Conservation (phyloP, 176 grass and related monocot species). For the Phoenix roebelenii region DNA sequence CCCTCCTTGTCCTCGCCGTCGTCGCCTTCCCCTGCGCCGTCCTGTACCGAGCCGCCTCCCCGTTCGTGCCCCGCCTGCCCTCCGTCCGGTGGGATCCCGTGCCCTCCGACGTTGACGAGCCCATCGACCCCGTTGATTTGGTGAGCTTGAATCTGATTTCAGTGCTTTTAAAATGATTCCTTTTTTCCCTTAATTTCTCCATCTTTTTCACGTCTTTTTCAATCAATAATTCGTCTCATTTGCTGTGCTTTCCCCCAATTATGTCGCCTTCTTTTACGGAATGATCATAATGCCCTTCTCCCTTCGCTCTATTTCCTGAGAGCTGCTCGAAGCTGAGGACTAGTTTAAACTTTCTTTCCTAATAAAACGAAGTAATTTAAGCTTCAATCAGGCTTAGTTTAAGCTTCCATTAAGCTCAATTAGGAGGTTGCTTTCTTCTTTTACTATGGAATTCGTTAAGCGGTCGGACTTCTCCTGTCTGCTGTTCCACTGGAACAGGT, state of each 20-base stretch:
- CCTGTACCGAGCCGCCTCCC: constrained; percentile 29
- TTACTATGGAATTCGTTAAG: too few relatives aligned
- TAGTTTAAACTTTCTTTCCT: too few relatives aligned
- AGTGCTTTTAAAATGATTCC: not conserved
- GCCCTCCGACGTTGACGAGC: constrained; percentile 10
- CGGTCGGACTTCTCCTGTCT: too few relatives aligned
- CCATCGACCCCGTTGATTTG: constrained; percentile 16
- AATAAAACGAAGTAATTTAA: too few relatives aligned
- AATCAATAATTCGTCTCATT: not conserved
- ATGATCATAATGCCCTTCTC: not conserved
- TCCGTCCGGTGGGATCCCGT: not conserved
- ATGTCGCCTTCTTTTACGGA: not conserved
- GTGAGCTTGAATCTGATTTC: constrained; percentile 6
- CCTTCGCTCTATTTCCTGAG: not conserved
- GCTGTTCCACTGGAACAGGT: too few relatives aligned
- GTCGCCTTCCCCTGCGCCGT: constrained; percentile 35
- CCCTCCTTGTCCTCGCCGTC: constrained; percentile 26
- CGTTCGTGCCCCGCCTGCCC: not conserved
- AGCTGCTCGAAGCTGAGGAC: too few relatives aligned
- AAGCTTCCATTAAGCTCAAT: too few relatives aligned
- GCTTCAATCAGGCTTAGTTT: too few relatives aligned
- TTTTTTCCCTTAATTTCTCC: not conserved
- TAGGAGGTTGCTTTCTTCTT: too few relatives aligned
- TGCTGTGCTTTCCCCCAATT: not conserved
- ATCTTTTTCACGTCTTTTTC: too few relatives aligned